These are phyloP conservation scores for Acanthamoeba divionensis DNA, from an alignment of 208 protist species.

Conservation along the genomic window DNA sequence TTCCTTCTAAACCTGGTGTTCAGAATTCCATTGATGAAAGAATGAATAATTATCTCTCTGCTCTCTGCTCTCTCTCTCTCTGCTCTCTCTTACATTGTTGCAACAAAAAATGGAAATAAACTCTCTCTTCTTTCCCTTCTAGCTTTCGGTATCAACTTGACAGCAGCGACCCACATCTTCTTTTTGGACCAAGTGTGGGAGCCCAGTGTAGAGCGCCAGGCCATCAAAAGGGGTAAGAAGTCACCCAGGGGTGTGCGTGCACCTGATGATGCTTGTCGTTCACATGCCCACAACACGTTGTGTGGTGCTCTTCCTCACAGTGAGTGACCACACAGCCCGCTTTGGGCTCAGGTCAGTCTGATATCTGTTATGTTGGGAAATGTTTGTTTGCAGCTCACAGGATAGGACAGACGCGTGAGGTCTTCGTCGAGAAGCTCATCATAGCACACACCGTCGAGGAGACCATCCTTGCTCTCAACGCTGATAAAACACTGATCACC, in stretches of 20 bases:
- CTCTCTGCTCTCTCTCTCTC: too few species aligned
- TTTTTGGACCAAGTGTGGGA: constrained; percentile 63
- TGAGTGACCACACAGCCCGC: too few species aligned
- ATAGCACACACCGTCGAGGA: constrained; percentile 57
- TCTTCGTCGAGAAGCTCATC: constrained; percentile 67
- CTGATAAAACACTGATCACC: neutral
- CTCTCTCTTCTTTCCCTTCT: neutral
- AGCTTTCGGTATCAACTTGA: constrained; percentile 70
- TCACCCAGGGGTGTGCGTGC: too few species aligned
- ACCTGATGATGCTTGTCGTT: too few species aligned
- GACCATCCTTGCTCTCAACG: constrained; percentile 8
- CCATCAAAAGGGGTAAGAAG: constrained; percentile 63
- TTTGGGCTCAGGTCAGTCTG: too few species aligned
- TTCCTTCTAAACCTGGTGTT: too few species aligned
- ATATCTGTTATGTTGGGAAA: too few species aligned
- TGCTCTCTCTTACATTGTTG: too few species aligned
- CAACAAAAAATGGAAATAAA: neutral
- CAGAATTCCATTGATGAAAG: too few species aligned
- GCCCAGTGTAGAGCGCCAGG: constrained; percentile 57
- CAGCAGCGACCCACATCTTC: constrained; percentile 61
- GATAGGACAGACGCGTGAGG: constrained; percentile 61
- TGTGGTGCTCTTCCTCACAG: too few species aligned
- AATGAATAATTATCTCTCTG: too few species aligned
- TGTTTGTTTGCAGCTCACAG: constrained; percentile 56
- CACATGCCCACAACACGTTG: too few species aligned